These are phyloP conservation scores for Orbilia javanica DNA, from an alignment of 2,329 filamentous ascomycete genomes.

Conservation along the genomic window DNA sequence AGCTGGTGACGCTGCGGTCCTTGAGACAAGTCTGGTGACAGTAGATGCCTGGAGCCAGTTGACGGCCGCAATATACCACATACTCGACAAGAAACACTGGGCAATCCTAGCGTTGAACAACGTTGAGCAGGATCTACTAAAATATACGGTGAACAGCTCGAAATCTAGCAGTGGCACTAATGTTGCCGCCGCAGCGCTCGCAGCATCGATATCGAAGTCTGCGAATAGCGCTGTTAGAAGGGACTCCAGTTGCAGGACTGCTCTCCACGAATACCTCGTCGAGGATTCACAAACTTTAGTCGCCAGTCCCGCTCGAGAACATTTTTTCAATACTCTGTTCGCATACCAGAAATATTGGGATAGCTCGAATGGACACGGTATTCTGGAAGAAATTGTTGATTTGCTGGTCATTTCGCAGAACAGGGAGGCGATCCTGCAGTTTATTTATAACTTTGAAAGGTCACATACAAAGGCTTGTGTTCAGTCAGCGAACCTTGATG, in stretches of 20 bases:
- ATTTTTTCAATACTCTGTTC: constrained; percentile 55
- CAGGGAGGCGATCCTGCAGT: constrained; percentile 51
- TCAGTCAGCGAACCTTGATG: constrained; percentile 48
- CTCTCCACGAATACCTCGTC: constrained; percentile 69
- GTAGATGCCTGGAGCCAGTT: constrained; percentile 42
- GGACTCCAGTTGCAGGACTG: constrained; percentile 45
- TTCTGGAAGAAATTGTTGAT: constrained; percentile 53
- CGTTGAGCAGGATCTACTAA: constrained; percentile 38
- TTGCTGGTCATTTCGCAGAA: constrained; percentile 46
- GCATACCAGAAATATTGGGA: constrained; percentile 56
- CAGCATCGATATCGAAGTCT: constrained; percentile 44
- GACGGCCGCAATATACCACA: constrained; percentile 42
- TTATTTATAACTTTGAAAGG: constrained; percentile 57
- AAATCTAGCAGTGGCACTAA: constrained; percentile 38
- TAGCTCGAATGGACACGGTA: constrained; percentile 36
- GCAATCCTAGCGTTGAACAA: constrained; percentile 32
- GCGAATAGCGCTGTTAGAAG: constrained; percentile 50
- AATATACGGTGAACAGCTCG: constrained; percentile 31
- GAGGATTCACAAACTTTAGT: constrained; percentile 63
- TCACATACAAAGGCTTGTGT: constrained; percentile 44
- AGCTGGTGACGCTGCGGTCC: constrained; percentile 1
- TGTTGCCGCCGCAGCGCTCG: constrained; percentile 43
- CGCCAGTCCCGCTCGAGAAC: constrained; percentile 47
- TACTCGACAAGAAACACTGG: constrained; percentile 55
- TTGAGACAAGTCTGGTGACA: constrained; percentile 33